Evolutionary conservation across 176 grass and related monocot genomes (phyloP).

Genomic region (Neostapfia colusana): DNA sequence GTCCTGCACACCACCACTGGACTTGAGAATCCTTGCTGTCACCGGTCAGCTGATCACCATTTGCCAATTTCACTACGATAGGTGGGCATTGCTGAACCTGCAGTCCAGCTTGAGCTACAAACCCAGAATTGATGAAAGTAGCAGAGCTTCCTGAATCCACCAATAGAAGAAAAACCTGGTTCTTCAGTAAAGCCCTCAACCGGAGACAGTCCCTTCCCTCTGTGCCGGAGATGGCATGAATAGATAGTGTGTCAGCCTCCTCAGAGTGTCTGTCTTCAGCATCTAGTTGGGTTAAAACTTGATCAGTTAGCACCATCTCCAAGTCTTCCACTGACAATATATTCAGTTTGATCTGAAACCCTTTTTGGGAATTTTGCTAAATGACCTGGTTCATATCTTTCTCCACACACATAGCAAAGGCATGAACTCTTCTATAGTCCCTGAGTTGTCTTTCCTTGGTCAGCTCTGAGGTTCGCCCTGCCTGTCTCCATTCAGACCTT

Average conservation of each 20-base stretch:
- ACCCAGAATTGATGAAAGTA: not conserved
- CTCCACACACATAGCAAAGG: not conserved
- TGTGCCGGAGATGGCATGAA: not conserved
- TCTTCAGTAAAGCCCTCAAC: not conserved
- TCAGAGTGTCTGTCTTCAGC: fast-evolving
- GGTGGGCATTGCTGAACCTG: fast-evolving
- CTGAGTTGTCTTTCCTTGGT: not conserved
- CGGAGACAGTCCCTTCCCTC: not conserved
- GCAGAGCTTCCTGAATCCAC: not conserved
- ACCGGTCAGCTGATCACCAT: not conserved
- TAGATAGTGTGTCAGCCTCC: fast-evolving
- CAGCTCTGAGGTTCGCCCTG: fast-evolving
- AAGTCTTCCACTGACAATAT: not conserved
- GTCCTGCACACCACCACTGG: not conserved
- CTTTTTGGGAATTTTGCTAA: not conserved
- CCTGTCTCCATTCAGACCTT: not conserved
- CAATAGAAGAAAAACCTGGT: not conserved
- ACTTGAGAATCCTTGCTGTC: not conserved
- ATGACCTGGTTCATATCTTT: not conserved
- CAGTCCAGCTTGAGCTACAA: not conserved
- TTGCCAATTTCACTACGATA: not conserved
- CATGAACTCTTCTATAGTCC: not conserved
- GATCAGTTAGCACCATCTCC: not conserved
- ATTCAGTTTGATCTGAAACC: not conserved
- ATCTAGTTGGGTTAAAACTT: not conserved